Evolutionary conservation across 83 land plant genomes (phyloP), one percentile per base, ranked within the genome.

Genomic region (Thuja plicata): DNA sequence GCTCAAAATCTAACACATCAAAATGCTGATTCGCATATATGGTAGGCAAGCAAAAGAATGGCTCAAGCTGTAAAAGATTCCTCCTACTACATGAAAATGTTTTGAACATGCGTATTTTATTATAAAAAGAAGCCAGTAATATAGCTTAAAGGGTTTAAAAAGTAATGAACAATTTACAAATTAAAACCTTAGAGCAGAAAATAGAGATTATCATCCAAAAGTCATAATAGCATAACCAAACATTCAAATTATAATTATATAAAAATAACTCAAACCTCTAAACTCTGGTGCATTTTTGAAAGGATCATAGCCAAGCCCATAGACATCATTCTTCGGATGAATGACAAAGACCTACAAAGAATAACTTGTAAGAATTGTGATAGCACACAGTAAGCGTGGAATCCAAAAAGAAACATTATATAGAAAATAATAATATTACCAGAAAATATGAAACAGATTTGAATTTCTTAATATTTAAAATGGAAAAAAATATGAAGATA

Each of bases 241-340:
- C 11, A 43, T n/a, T 80, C 32, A 45, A 38, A 41, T 81, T 81
- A 81, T 43, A 81, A 24, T 81, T 81, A 27, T 21, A 46, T 27
- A n/a, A 52, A 78, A 70, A 19, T 50, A 34, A 85, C 46, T n/a
- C 78, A 71, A 87, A 97, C 99, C 99, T 93, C 96, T 91, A 87
- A 98, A 98, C 81, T 98, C 99, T 55, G 99, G 97, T 85, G 99
- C 99, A 91, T 94, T 91, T 94, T 90, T 95, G 90, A 84, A 97
- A 50, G 99, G 99, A 94, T 98, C 99, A 91, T 88, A 98, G 48
- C 99, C 99, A 38, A 98, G 90, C 71, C 99, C 99, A 94, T 95
- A 92, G 86, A 96, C 40, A 88, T 98, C 96, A 89, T 95, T 93
- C 89, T 98, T 98, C 54, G 97, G 97, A 50, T 95, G 87, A 82